A percentile compares a stretch with the other conserved stretches of the same genome.
These are phyloP conservation scores for Arthrobotrys sphaeroides DNA, from an alignment of 2,329 filamentous ascomycete genomes.

Conservation along the genomic window DNA sequence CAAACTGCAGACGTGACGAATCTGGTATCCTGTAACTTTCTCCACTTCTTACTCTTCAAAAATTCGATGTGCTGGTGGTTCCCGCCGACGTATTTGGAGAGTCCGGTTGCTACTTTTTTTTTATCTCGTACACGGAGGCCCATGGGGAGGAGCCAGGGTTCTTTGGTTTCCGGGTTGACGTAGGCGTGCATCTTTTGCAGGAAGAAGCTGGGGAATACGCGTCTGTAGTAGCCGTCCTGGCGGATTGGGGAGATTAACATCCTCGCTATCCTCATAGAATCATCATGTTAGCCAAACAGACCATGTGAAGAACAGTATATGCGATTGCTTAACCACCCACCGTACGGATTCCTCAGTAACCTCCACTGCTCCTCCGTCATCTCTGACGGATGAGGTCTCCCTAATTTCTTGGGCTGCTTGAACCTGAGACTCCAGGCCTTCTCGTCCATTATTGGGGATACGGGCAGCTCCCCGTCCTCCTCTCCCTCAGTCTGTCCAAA, in stretches of 20 bases:
- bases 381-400: constrained; percentile 27
- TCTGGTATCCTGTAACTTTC: constrained; percentile 45
- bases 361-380: constrained; percentile 47
- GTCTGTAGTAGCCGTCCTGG: constrained; percentile 54
- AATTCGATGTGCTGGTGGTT: constrained; percentile 14
- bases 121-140: constrained; percentile 32
- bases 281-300: not conserved
- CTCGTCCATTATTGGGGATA: constrained; percentile 44
- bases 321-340: not conserved
- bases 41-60: constrained; percentile 42
- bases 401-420: constrained; percentile 22
- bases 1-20: constrained; percentile 60
- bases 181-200: constrained; percentile 54
- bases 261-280: constrained; percentile 42
- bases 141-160: constrained; percentile 55
- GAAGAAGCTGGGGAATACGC: constrained; percentile 54
- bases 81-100: constrained; percentile 41
- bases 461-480: constrained; percentile 9
- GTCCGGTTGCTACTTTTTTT: constrained; percentile 20
- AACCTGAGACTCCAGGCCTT: constrained; percentile 34
- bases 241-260: constrained; percentile 54
- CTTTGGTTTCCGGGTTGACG: constrained; percentile 55
- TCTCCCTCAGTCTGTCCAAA: not conserved
- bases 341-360: constrained; percentile 54
- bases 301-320: no score